Evolutionary conservation across 306 rosid genomes (phyloP), one percentile per base, ranked within the genome.

Genomic region (Trichosanthes truncata): DNA sequence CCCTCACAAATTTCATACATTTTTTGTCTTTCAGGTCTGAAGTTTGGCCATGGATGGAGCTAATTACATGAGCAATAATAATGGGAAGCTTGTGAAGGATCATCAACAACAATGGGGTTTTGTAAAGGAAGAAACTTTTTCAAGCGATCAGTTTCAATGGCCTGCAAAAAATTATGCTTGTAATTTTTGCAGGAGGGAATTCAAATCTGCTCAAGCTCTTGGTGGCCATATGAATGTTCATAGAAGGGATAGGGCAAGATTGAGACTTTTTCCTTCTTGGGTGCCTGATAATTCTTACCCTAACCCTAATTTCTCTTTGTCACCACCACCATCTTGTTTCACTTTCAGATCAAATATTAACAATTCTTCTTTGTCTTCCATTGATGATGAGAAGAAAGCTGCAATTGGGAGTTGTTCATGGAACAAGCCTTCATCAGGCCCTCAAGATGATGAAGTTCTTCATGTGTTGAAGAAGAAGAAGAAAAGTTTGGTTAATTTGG

Each of bases 161-260:
- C 82, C 89, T 18, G 83, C 88, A 36, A 91, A 84, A 69, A 91
- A 83, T 74, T 93, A 87, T 69, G 46, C 78, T 0, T 93, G 98
- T 72, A 90, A 89, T 85, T 93, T 93, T 83, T 93, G 98, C 88
- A 86, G 82, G 73, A 93, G 96, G 85, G 91, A 87, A 80, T 93
- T 93, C 84, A 89, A 85, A 63, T 93, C 97, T 26, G 97, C 98
- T 78, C 97, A 91, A 84, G 97, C 94, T 45, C 85, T 92, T 74
- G 97, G 97, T 40, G 97, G 97, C 40, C 97, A 91, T 48, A 93
- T 93, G 98, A 93, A 93, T 86, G 93, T 93, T 77, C 98, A 93
- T 56, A 89, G 97, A 74, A 89, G 92, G 84, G 98, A 93, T 81
- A 90, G 96, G 82, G 97, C 96, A 52, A 90, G 91, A 80, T 75